phyloP scores from a whole-genome alignment of 2,329 filamentous ascomycete species.

The Proliferodiscus dingleyae region DNA sequence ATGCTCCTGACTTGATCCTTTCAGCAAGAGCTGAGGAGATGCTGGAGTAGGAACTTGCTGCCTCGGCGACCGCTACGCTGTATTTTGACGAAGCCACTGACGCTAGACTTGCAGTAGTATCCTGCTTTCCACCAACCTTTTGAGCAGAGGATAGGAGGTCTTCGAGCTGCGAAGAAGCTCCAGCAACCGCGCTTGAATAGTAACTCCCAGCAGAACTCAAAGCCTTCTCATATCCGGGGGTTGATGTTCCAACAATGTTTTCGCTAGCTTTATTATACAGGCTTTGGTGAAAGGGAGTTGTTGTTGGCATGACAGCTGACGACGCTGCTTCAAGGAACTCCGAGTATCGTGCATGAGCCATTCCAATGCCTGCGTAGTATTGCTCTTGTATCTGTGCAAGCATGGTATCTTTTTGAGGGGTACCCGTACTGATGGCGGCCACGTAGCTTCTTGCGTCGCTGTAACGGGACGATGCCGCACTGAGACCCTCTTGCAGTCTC shows the following conservation, averaged over 20 bases:
- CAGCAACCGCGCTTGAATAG: conserved; percentile 30
- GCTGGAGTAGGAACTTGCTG: conserved; percentile 44
- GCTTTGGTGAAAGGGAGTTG: conserved; percentile 42
- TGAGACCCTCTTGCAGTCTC: conserved; percentile 64
- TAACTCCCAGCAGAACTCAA: conserved; percentile 19
- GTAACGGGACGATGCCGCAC: conserved; percentile 67
- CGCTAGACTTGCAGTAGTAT: conserved; percentile 35
- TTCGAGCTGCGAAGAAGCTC: conserved; percentile 38
- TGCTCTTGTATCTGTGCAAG: conserved; percentile 57
- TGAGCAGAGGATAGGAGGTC: conserved; percentile 37
- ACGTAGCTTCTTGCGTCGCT: conserved; percentile 62
- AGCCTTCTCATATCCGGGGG: conserved; percentile 19
- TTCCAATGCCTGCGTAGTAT: conserved; percentile 74
- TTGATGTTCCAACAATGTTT: conserved; percentile 23
- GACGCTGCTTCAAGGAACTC: conserved; percentile 70
- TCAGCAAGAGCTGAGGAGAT: conserved; percentile 51
- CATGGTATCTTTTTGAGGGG: conserved; percentile 46
- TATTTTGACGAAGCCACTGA: conserved; percentile 41
- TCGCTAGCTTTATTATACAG: conserved; percentile 23
- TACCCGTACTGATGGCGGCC: conserved; percentile 50
- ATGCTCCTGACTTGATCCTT: conserved; percentile 36
- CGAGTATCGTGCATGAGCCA: conserved; percentile 74
- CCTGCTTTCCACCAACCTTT: conserved; percentile 31
- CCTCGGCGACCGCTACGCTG: conserved; percentile 38
- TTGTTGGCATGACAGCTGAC: conserved; percentile 59